A percentile compares a stretch with the other conserved stretches of the same genome.
phyloP scores from a whole-genome alignment of 371 early-diverging fungal species.

The Syncephalastrum sp. region DNA sequence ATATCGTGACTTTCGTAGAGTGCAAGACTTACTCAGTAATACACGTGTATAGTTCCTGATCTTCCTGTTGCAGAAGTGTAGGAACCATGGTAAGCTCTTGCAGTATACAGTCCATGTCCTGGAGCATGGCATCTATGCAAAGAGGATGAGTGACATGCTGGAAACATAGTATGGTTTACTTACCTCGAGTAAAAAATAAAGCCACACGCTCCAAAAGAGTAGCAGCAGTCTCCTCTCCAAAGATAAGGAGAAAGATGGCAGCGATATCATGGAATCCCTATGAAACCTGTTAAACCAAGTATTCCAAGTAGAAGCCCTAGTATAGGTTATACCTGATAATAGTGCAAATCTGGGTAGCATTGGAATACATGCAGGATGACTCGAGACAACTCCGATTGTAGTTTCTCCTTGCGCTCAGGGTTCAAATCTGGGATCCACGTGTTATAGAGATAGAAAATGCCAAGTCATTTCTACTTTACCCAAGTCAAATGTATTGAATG shows the following conservation, averaged over 20 bases:
- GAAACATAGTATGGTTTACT: constrained; percentile 36
- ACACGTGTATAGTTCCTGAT: constrained; percentile 47
- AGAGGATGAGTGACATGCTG: background rate
- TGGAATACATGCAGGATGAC: constrained; percentile 55
- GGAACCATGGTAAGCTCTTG: constrained; percentile 55
- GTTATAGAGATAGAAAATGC: constrained; percentile 3
- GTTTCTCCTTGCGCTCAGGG: constrained; percentile 29
- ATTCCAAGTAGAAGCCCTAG: background rate
- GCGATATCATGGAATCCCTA: constrained; percentile 79
- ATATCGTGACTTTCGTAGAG: background rate
- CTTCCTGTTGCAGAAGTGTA: constrained; percentile 50
- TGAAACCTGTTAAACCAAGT: background rate
- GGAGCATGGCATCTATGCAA: constrained; percentile 59
- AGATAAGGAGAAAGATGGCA: constrained; percentile 53
- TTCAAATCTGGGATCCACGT: constrained; percentile 22
- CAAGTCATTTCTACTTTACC: background rate
- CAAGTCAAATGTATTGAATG: constrained; percentile 38
- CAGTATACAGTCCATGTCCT: constrained; percentile 56
- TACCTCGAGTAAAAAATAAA: constrained; percentile 54
- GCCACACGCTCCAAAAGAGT: constrained; percentile 52
- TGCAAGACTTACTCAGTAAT: constrained; percentile 40
- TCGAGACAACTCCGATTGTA: constrained; percentile 42
- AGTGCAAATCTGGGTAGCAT: constrained; percentile 57
- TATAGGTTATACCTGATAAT: constrained; percentile 60
- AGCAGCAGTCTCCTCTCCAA: constrained; percentile 54